phyloP scores from a whole-genome alignment of 2,329 filamentous ascomycete genomes.

The Neoarthrinium moseri region DNA sequence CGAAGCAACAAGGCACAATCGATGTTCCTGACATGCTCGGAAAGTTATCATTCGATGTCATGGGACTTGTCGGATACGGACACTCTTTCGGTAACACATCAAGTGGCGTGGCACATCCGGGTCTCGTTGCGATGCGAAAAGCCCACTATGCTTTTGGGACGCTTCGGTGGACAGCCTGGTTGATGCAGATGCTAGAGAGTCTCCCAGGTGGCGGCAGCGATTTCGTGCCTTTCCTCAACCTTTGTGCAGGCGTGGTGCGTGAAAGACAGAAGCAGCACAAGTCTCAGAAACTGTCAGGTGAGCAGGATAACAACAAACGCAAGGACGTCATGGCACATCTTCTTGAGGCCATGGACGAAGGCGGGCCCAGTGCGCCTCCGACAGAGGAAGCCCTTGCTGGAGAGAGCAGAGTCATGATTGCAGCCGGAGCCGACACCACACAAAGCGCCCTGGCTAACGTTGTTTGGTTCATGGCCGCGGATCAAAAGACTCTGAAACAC shows the following conservation, averaged over 20 bases:
- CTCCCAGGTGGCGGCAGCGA: constrained; percentile 7
- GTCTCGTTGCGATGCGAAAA: constrained; percentile 4
- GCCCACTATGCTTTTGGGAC: constrained; percentile 7
- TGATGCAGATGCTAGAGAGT: constrained; percentile 4
- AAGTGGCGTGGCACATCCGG: constrained; percentile 4
- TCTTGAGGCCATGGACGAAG: constrained; percentile 9
- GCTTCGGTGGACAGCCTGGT: constrained; percentile 10
- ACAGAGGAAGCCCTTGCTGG: constrained; percentile 5
- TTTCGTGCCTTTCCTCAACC: constrained; percentile 9
- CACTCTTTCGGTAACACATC: constrained; percentile 4
- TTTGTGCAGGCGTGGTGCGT: constrained; percentile 6
- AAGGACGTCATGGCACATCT: constrained; percentile 9
- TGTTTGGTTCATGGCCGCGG: constrained; percentile 9
- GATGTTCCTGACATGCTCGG: constrained; percentile 4
- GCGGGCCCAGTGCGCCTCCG: constrained; percentile 2
- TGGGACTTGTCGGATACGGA: constrained; percentile 10
- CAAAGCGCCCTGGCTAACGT: constrained; percentile 9
- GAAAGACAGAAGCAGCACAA: constrained; percentile 2
- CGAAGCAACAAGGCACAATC: background rate
- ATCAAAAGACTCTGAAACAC: background rate
- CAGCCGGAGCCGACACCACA: constrained; percentile 11
- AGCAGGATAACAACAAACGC: background rate
- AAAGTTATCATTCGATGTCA: constrained; percentile 9
- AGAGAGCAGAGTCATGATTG: constrained; percentile 12
- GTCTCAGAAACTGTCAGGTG: background rate